These are phyloP conservation scores for Taiozyma sp. DNA, from an alignment of 1,139 yeast genomes.

Conservation along the genomic window DNA sequence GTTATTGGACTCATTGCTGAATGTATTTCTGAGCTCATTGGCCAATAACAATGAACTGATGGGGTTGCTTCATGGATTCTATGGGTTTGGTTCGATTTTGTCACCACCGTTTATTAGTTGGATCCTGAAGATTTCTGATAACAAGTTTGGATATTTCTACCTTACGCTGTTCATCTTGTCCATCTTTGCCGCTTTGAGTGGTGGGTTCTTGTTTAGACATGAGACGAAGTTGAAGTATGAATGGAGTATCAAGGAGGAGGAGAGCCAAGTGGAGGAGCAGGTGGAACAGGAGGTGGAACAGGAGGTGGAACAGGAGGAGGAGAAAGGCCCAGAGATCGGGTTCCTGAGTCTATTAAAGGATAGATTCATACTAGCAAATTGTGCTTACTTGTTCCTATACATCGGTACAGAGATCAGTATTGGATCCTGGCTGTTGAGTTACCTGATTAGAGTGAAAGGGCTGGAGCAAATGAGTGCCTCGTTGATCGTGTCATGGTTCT, in stretches of 20 bases:
- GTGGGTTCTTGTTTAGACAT: slow-evolving; percentile 35
- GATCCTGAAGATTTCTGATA: slow-evolving; percentile 29
- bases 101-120: slow-evolving; percentile 57
- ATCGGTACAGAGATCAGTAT: slow-evolving; percentile 68
- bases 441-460: slow-evolving; percentile 44
- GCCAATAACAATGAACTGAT: slow-evolving; percentile 55
- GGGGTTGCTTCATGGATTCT: slow-evolving; percentile 64
- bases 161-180: slow-evolving; percentile 6
- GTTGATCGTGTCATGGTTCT: slow-evolving; percentile 56
- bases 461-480: slow-evolving; percentile 45
- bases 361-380: slow-evolving; percentile 42
- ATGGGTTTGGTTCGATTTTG: slow-evolving; percentile 65
- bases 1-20: slow-evolving; percentile 53
- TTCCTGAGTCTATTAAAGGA: slow-evolving; percentile 36
- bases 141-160: slow-evolving; percentile 9
- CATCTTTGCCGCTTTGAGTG: background rate
- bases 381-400: slow-evolving; percentile 51
- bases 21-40: slow-evolving; percentile 54
- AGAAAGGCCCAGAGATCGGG: slow-evolving; percentile 12
- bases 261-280: slow-evolving; percentile 8
- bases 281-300: too few relatives aligned
- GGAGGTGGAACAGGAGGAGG: background rate
- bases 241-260: slow-evolving; percentile 29
- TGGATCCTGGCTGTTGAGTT: slow-evolving; percentile 66
- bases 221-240: slow-evolving; percentile 49